These are phyloP conservation scores for Suhomyces guaymorum DNA, from an alignment of 1,139 yeast genomes.

Conservation along the genomic window DNA sequence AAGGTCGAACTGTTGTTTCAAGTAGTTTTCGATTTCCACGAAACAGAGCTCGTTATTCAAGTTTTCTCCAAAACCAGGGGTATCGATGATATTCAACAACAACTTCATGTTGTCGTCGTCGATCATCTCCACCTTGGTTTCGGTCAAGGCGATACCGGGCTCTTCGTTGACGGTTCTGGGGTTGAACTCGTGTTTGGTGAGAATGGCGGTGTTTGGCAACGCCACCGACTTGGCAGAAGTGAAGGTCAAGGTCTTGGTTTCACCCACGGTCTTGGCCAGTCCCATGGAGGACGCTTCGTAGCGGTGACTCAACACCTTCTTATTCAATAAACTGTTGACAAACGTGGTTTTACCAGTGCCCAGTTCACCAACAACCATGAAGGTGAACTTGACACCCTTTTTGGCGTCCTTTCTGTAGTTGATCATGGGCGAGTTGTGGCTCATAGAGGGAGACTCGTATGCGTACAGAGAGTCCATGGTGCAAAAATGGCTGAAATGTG, in stretches of 20 bases:
- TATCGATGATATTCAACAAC: constrained; percentile 62
- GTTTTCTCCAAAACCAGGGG: constrained; percentile 80
- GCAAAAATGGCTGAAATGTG: no score
- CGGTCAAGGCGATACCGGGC: constrained; percentile 65
- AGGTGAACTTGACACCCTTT: constrained; percentile 73
- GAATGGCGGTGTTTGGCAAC: constrained; percentile 46
- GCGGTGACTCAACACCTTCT: constrained; percentile 59
- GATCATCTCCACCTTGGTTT: constrained; percentile 65
- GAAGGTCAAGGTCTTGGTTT: constrained; percentile 53
- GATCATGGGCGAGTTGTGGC: constrained; percentile 46
- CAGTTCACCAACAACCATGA: constrained; percentile 32
- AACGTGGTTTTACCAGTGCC: constrained; percentile 32
- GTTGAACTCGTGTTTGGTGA: constrained; percentile 45
- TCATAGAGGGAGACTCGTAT: constrained; percentile 39
- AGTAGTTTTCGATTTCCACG: constrained; percentile 67
- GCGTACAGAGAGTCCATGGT: constrained; percentile 30
- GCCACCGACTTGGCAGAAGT: constrained; percentile 51
- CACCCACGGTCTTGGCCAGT: constrained; percentile 24
- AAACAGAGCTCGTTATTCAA: constrained; percentile 65
- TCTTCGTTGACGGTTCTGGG: constrained; percentile 51
- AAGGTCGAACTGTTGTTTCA: constrained; percentile 89
- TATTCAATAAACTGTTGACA: constrained; percentile 57
- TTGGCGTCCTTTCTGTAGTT: constrained; percentile 70
- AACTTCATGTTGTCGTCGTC: constrained; percentile 78
- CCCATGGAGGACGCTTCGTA: constrained; percentile 38